These are phyloP conservation scores for Ustanciosporium gigantosporum DNA, from an alignment of 1,284 basidiomycete species.

Conservation along the genomic window DNA sequence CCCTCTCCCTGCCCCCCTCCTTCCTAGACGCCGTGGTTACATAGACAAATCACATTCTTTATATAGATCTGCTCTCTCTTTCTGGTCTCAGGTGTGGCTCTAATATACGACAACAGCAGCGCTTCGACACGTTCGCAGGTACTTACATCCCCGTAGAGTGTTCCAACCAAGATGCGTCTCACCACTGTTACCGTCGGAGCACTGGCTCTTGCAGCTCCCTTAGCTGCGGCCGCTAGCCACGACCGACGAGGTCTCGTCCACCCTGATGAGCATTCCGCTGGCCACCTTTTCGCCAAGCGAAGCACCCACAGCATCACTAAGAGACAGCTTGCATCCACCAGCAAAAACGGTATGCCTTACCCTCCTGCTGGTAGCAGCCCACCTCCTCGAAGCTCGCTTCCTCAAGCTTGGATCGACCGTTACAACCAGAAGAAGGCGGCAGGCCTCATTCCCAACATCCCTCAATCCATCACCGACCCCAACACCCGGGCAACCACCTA, in stretches of 20 bases:
- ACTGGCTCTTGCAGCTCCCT: conserved; percentile 30
- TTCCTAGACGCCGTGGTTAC: too few species aligned
- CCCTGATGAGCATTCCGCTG: conserved; percentile 28
- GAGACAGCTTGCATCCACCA: conserved; percentile 33
- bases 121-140: too few species aligned
- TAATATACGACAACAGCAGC: too few species aligned
- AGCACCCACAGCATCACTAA: conserved; percentile 26
- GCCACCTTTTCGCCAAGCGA: conserved; percentile 36
- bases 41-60: too few species aligned
- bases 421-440: conserved; percentile 68
- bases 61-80: too few species aligned
- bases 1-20: too few species aligned
- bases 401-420: conserved; percentile 69
- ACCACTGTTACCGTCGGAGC: conserved; percentile 24
- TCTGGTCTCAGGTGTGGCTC: too few species aligned
- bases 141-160: too few species aligned
- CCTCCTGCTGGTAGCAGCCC: conserved; percentile 38
- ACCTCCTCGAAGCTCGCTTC: conserved; percentile 37
- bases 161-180: conserved; percentile 23
- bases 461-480: conserved; percentile 63
- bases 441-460: conserved; percentile 74
- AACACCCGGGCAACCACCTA: conserved; percentile 37
- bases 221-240: conserved; percentile 14
- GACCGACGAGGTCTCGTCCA: conserved; percentile 31
- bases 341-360: conserved; percentile 48